Evolutionary conservation across 345 rosid genomes (phyloP).

Genomic region (Populus davidiana): DNA sequence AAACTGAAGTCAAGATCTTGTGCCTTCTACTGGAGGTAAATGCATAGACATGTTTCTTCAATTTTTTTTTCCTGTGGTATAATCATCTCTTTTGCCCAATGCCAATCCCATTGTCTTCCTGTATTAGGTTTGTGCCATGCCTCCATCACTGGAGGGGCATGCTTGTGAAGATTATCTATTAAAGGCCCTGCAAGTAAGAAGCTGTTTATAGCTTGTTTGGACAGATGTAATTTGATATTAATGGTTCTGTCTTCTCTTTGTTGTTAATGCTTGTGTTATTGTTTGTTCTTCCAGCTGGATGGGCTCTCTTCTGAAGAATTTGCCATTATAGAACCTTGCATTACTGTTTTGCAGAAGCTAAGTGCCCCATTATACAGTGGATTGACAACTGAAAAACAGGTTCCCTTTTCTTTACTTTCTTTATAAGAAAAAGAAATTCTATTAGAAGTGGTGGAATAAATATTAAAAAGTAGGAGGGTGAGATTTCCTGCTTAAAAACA

Average conservation of each 20-base stretch:
- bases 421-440: not conserved
- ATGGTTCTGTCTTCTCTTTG: not conserved
- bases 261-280: slow-evolving; percentile 14
- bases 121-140: slow-evolving; percentile 55
- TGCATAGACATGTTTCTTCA: slow-evolving; percentile 2
- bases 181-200: slow-evolving; percentile 65
- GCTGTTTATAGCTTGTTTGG: slow-evolving; percentile 8
- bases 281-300: slow-evolving; percentile 54
- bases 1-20: slow-evolving; percentile 57
- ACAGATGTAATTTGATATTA: slow-evolving; percentile 1
- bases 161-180: slow-evolving; percentile 50
- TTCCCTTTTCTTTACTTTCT: slow-evolving; percentile 17
- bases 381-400: slow-evolving; percentile 67
- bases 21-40: slow-evolving; percentile 87
- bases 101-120: slow-evolving; percentile 26
- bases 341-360: slow-evolving; percentile 61
- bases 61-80: not conserved
- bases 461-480: too few species aligned
- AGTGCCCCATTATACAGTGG: slow-evolving; percentile 44
- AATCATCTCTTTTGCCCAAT: slow-evolving; percentile 11
- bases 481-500: too few species aligned
- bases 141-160: slow-evolving; percentile 32
- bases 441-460: too few species aligned
- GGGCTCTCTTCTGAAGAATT: slow-evolving; percentile 46
- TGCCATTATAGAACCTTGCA: slow-evolving; percentile 57